Conservation (phyloP, 257 asterid species). For the Cruciata laevipes region DNA sequence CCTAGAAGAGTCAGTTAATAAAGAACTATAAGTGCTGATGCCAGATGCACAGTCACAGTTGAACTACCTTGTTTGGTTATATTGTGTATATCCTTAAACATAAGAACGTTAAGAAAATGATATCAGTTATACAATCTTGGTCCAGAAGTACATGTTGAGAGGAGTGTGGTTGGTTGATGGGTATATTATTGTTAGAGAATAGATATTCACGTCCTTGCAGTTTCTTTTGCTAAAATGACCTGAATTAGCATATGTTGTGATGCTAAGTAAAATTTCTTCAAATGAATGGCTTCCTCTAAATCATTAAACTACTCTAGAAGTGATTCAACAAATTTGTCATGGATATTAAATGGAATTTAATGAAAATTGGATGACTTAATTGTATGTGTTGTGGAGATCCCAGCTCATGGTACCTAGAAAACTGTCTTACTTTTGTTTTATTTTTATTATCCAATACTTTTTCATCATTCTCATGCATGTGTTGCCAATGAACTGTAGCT, state of each 20-base stretch:
- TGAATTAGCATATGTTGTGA: background rate
- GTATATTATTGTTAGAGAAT: background rate
- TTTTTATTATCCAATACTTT: background rate
- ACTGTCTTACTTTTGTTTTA: background rate
- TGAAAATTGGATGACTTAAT: background rate
- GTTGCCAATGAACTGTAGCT: background rate
- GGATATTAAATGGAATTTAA: background rate
- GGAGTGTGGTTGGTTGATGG: background rate
- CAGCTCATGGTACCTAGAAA: background rate
- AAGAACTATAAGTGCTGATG: no score
- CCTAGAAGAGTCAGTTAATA: no score
- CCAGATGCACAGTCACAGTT: no score
- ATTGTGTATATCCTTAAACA: no score
- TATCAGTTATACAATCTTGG: no score
- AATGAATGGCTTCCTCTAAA: background rate
- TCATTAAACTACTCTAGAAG: background rate
- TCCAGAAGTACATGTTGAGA: background rate
- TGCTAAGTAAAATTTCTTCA: background rate
- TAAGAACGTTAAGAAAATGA: no score
- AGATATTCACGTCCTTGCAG: background rate
- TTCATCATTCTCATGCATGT: background rate
- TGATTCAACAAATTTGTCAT: background rate
- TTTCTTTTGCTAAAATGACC: background rate
- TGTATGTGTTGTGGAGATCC: background rate
- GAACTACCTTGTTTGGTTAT: no score